phyloP scores from a whole-genome alignment of 2,329 filamentous ascomycete genomes.

The Didymella arachidicola region DNA sequence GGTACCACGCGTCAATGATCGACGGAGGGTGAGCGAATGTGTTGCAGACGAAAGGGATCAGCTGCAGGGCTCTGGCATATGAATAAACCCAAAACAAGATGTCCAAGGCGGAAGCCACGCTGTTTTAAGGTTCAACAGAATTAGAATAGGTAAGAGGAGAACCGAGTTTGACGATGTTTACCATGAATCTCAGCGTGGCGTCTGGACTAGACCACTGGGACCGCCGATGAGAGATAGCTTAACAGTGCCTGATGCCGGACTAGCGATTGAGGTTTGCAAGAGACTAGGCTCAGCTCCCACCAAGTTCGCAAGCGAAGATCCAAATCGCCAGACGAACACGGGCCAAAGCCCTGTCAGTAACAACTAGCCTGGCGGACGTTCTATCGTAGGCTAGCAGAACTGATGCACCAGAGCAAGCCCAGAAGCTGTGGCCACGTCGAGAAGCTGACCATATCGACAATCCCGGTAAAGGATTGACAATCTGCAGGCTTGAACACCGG shows the following conservation, averaged over 20 bases:
- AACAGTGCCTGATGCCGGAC: conserved; percentile 19
- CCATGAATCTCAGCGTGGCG: conserved; percentile 19
- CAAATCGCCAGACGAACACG: conserved; percentile 13
- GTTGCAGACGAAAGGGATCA: conserved; percentile 11
- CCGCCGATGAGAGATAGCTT: conserved; percentile 14
- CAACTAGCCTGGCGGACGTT: conserved; percentile 12
- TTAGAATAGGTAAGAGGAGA: conserved; percentile 23
- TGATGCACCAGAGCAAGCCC: conserved; percentile 15
- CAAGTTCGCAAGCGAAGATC: conserved; percentile 10
- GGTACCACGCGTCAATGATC: conserved; percentile 16
- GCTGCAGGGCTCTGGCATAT: conserved; percentile 13
- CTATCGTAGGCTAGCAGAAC: conserved; percentile 17
- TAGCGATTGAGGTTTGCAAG: conserved; percentile 21
- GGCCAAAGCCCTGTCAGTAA: conserved; percentile 15
- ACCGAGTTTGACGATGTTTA: conserved; percentile 17
- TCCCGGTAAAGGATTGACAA: conserved; percentile 10
- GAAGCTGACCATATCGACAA: conserved; percentile 7
- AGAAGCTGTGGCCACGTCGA: conserved; percentile 14
- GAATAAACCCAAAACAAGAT: conserved; percentile 16
- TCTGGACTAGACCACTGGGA: conserved; percentile 13
- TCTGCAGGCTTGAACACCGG: conserved; percentile 11
- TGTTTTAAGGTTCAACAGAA: conserved; percentile 16
- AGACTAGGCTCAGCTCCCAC: conserved; percentile 12
- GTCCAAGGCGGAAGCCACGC: conserved; percentile 8
- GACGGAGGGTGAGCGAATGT: conserved; percentile 18